Percentiles rank a stretch among this genome's conserved stretches.
These are phyloP conservation scores for Penstemon barbatus DNA, from an alignment of 257 asterid genomes.

Conservation along the genomic window DNA sequence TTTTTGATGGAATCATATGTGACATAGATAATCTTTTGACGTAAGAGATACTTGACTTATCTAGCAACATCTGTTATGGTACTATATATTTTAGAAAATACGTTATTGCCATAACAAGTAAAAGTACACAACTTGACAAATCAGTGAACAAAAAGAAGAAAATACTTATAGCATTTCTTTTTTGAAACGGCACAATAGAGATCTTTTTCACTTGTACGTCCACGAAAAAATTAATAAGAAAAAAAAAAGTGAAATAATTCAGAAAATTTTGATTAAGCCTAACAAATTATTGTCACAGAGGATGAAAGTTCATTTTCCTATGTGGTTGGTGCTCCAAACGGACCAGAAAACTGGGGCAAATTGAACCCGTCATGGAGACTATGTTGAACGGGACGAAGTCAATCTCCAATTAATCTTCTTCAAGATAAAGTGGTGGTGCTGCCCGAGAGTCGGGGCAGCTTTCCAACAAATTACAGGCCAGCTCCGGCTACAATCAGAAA, in stretches of 20 bases:
- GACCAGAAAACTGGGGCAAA: constrained; percentile 56
- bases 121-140: no score
- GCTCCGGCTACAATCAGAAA: constrained; percentile 43
- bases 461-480: constrained; percentile 31
- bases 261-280: no score
- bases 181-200: no score
- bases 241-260: neutral
- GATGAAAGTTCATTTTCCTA: constrained; percentile 41
- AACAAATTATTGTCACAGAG: constrained; percentile 19
- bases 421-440: constrained; percentile 6
- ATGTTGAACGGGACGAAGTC: constrained; percentile 46
- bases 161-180: no score
- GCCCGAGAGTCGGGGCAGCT: constrained; percentile 14
- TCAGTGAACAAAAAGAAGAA: no score
- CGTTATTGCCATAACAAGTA: no score
- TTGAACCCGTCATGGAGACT: constrained; percentile 40
- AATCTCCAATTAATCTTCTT: constrained; percentile 57
- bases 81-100: no score
- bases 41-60: no score
- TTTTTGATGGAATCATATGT: no score
- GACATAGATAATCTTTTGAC: no score
- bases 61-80: no score
- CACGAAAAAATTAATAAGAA: neutral
- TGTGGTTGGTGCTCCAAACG: constrained; percentile 31
- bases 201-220: neutral